Percentiles rank a stretch among this genome's conserved stretches.
Evolutionary conservation across 108 stramenopile species (phyloP).

Genomic region (Schizochytrium sp.): DNA sequence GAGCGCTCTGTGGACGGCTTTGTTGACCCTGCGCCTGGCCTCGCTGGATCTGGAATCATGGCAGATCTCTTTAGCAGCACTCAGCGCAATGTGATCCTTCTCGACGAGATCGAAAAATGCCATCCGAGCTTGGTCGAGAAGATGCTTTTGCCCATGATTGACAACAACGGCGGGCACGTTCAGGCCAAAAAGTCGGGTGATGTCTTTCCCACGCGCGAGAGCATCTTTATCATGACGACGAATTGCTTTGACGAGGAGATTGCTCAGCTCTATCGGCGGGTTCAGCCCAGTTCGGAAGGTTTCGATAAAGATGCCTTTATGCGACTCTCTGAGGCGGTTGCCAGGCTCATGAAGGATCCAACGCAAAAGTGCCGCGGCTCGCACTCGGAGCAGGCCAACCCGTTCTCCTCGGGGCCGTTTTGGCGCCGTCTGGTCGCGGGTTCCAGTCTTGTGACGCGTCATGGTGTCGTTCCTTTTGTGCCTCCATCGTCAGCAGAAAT

Average conservation of each 20-base stretch:
- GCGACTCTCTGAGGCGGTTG: not conserved
- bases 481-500: not conserved
- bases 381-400: not conserved
- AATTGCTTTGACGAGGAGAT: constrained; percentile 8
- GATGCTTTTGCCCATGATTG: not conserved
- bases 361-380: not conserved
- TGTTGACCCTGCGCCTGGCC: not conserved
- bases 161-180: not conserved
- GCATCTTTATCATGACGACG: not conserved
- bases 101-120: not conserved
- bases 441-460: not conserved
- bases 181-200: not conserved
- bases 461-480: not conserved
- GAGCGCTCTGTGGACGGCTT: constrained; percentile 1
- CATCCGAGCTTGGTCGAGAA: not conserved
- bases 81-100: not conserved
- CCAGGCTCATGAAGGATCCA: not conserved
- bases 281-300: not conserved
- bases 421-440: not conserved
- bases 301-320: not conserved
- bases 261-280: not conserved
- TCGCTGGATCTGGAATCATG: not conserved
- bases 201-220: not conserved
- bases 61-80: not conserved
- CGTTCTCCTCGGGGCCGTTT: not conserved